Percentiles rank a stretch among this genome's conserved stretches.
phyloP scores from a whole-genome alignment of 768 basidiomycete genomes.

The Xerocomus potaroensis region DNA sequence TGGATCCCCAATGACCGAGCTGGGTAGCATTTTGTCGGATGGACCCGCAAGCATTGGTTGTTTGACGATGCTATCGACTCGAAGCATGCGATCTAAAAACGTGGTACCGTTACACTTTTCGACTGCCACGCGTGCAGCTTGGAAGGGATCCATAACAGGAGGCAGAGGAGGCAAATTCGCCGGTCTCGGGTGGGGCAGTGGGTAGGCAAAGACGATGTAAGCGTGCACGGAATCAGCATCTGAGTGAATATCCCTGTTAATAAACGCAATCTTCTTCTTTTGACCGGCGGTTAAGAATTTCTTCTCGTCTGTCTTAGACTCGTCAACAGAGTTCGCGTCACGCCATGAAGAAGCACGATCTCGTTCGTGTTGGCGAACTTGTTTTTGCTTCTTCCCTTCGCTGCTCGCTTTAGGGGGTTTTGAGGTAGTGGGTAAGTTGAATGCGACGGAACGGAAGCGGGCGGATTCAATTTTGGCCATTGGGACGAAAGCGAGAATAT shows the following conservation, averaged over 20 bases:
- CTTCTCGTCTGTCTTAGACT: slow-evolving; percentile 48
- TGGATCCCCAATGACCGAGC: slow-evolving; percentile 50
- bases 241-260: slow-evolving; percentile 86
- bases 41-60: slow-evolving; percentile 18
- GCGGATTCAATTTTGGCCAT: slow-evolving; percentile 84
- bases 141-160: slow-evolving; percentile 58
- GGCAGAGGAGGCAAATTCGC: slow-evolving; percentile 49
- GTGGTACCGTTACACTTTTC: slow-evolving; percentile 59
- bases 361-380: slow-evolving; percentile 46
- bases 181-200: slow-evolving; percentile 40
- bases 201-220: slow-evolving; percentile 88
- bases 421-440: slow-evolving; percentile 69
- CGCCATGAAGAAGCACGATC: slow-evolving; percentile 61
- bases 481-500: slow-evolving; percentile 69
- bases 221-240: slow-evolving; percentile 75
- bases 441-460: slow-evolving; percentile 92
- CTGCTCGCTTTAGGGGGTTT: slow-evolving; percentile 44
- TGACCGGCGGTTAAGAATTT: slow-evolving; percentile 73
- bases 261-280: slow-evolving; percentile 93
- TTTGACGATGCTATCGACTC: slow-evolving; percentile 66
- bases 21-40: slow-evolving; percentile 17
- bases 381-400: slow-evolving; percentile 26
- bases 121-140: slow-evolving; percentile 60
- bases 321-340: slow-evolving; percentile 41
- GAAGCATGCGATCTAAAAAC: slow-evolving; percentile 75